Evolutionary conservation across 257 asterid species (phyloP).

Genomic region (Lithospermum erythrorhizon): DNA sequence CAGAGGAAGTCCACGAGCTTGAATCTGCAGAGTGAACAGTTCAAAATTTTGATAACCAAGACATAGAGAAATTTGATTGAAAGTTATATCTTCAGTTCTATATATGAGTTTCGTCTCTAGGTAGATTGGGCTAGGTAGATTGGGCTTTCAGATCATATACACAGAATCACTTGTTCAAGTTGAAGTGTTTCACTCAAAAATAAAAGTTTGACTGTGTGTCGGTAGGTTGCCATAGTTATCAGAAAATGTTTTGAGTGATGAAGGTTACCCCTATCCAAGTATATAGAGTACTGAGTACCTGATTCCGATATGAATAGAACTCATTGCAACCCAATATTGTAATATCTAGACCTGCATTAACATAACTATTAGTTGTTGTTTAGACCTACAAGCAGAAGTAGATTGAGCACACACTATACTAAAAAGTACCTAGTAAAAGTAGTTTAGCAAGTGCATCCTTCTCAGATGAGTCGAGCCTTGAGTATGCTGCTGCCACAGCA

Average conservation of each 20-base stretch:
- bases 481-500: conserved; percentile 72
- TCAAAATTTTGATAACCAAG: background rate
- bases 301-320: conserved; percentile 87
- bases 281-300: conserved; percentile 32
- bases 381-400: conserved; percentile 11
- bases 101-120: no score
- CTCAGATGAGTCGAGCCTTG: conserved; percentile 44
- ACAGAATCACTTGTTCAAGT: no score
- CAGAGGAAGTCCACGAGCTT: conserved; percentile 75
- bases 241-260: no score
- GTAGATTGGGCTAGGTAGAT: no score
- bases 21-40: conserved; percentile 44
- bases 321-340: conserved; percentile 88
- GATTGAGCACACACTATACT: conserved; percentile 10
- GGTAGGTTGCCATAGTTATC: no score
- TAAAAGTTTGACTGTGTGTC: no score
- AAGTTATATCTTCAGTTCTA: background rate
- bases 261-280: no score
- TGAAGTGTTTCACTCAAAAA: background rate
- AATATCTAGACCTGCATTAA: conserved; percentile 80
- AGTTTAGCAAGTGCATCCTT: conserved; percentile 56
- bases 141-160: no score
- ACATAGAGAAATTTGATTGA: background rate
- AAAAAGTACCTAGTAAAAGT: conserved; percentile 63
- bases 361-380: conserved; percentile 24